Evolutionary conservation across 495 filamentous ascomycete species (phyloP), one percentile per base, ranked within the genome.

Genomic region (Patellaria atrata): DNA sequence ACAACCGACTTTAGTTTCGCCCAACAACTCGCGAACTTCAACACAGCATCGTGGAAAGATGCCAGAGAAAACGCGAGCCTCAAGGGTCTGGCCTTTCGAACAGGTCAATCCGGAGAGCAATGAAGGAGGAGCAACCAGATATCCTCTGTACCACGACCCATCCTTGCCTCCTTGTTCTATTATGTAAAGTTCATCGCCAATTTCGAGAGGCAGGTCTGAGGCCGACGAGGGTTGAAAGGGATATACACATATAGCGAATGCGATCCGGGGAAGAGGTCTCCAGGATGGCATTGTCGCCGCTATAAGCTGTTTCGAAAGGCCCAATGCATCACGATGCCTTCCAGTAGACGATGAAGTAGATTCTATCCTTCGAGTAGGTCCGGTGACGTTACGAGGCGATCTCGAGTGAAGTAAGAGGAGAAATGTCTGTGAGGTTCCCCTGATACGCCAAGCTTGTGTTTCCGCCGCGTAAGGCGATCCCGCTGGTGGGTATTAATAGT

Each of bases 171-270:
- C 77, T 57, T 94, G 82, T 61, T 97, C 89, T 51, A 97, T 94
- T 37, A 97, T 92, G 59, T 97, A 97, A 33, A 97, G 65, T 57
- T 96, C 89, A 67, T 97, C 89, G 52, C 89, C 89, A 18, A 97
- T 76, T 58, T 97, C 84, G 49, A 97, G 72, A 10, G 89, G 87
- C n/a, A 97, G 74, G 57, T 97, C 89, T 47, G 82, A 82, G 19
- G 86, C 75, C 38, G 73, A 77, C 21, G 79, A 76, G 30, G 89
- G 79, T 38, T 75, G 69, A 60, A 96, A 97, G 20, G 89, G 89
- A 54, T 85, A 87, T 41, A 75, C 81, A 55, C 86, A 87, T 55
- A 97, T 79, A 42, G 87, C 91, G 62, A 94, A 96, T 48, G 85
- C 89, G 63, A 97, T 94, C 48, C 82, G 84, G 58, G 86, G 84